Conservation (phyloP, 371 early-diverging fungal genomes). For the Zychaea mexicana region DNA sequence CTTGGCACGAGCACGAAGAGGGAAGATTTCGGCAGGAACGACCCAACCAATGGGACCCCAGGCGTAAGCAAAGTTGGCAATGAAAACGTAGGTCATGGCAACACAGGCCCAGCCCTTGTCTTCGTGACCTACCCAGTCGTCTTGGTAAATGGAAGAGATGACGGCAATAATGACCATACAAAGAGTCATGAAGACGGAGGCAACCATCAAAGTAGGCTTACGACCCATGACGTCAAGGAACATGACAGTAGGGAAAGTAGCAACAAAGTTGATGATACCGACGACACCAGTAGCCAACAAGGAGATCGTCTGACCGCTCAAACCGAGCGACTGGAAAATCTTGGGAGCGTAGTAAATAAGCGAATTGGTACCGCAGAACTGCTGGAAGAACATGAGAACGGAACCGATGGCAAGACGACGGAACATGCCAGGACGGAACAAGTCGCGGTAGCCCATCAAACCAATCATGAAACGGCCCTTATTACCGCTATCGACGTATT, state of each 20-base stretch:
- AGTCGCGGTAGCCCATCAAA: conserved; percentile 69
- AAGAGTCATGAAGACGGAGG: conserved; percentile 37
- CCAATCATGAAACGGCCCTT: conserved; percentile 42
- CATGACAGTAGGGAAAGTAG: conserved; percentile 59
- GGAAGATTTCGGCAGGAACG: conserved; percentile 87
- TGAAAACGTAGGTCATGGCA: conserved; percentile 60
- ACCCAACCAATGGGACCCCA: conserved; percentile 84
- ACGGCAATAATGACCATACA: conserved; percentile 43
- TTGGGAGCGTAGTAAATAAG: conserved; percentile 73
- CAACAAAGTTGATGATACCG: conserved; percentile 69
- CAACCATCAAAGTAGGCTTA: conserved; percentile 50
- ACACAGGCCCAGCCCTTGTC: conserved; percentile 46
- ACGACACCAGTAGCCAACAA: conserved; percentile 71
- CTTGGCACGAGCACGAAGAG: conserved; percentile 74
- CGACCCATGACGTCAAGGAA: conserved; percentile 72
- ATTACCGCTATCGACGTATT: conserved; percentile 22
- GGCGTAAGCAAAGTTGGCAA: conserved; percentile 68
- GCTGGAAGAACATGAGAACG: conserved; percentile 71
- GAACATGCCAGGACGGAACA: conserved; percentile 63
- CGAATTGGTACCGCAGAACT: conserved; percentile 76
- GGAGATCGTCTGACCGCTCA: conserved; percentile 50
- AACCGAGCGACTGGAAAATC: conserved; percentile 70
- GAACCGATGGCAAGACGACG: conserved; percentile 67
- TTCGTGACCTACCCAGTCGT: conserved; percentile 35
- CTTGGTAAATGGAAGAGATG: conserved; percentile 30